Base-by-base conservation (phyloP, 1,284 basidiomycete genomes). In the Fistulinella staudtii region DNA sequence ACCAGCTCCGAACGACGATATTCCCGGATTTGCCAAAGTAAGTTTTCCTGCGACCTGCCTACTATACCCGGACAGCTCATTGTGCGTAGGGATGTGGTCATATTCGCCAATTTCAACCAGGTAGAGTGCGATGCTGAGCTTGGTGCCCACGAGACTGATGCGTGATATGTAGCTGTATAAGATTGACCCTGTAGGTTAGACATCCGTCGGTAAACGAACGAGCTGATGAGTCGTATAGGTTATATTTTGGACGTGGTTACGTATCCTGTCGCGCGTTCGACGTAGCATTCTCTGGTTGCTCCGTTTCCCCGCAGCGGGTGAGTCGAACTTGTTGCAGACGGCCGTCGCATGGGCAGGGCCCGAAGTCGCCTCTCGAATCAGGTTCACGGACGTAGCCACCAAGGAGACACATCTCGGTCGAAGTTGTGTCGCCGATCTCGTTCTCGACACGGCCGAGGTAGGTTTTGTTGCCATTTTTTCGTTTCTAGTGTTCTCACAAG, bases 51-150 rank as follows among this genome's bases (percentile, higher is more conserved):
- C 10, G 3, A 34, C n/a, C n/a, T 7, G 20, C 27, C 11, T 10
- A 7, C 24, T 36, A 7, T 17, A 17, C 21, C 11, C 24, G 41
- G 31, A 25, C 34, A 14, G 11, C 33, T 41, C 13, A 50, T 5
- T 3, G 39, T 43, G 14, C 40, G n/a, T 24, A 75, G 73, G 46
- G 65, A 74, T 56, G 59, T 72, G 15, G 53, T 82, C 45, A 76
- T 82, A 51, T 81, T 82, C 53, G 77, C 79, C 41, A 79, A 80
- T 53, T 82, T 80, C 58, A 82, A 80, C 54, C 79, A 82, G 69
- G 73, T 77, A 58, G n/a, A 13, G 39, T 41, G 39, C 37, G 60
- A 48, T 22, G 29, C 28, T 36, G 18, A 38, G 43, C 25, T 34
- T 45, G 33, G 13, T 30, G 33, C 39, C 18, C 20, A 23, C 36